Evolutionary conservation across 257 asterid species (phyloP).

Genomic region (Thymus quinquecostatus): DNA sequence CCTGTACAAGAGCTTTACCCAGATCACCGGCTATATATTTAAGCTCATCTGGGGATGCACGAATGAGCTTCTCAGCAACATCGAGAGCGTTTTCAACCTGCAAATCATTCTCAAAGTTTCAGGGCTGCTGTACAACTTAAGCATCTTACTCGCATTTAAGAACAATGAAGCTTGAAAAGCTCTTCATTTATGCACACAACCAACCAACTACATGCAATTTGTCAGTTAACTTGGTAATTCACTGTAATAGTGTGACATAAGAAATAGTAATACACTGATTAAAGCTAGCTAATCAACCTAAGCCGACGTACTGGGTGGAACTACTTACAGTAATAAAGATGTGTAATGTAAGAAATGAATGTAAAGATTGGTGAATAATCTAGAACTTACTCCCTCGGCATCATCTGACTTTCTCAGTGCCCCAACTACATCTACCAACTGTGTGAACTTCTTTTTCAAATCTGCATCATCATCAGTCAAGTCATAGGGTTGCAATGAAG

Average conservation of each 20-base stretch:
- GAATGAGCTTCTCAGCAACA: conserved; percentile 83
- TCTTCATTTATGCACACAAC: conserved; percentile 23
- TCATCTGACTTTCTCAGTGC: conserved; percentile 92
- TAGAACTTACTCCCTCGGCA: conserved; percentile 81
- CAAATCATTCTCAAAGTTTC: conserved; percentile 27
- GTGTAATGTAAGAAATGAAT: conserved; percentile 15
- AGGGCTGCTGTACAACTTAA: conserved; percentile 20
- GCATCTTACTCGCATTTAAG: conserved; percentile 14
- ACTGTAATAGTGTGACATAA: conserved; percentile 7
- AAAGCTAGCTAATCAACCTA: conserved; percentile 26
- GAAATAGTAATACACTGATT: conserved; percentile 10
- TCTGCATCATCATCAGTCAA: conserved; percentile 83
- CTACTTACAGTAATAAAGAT: conserved; percentile 28
- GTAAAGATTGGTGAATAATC: conserved; percentile 19
- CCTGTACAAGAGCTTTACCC: conserved; percentile 71
- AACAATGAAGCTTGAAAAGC: conserved; percentile 14
- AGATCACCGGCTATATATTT: conserved; percentile 76
- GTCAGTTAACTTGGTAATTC: conserved; percentile 16
- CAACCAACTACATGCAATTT: conserved; percentile 8
- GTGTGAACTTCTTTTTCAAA: conserved; percentile 70
- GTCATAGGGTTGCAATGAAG: conserved; percentile 85
- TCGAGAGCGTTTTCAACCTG: conserved; percentile 94
- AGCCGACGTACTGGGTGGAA: conserved; percentile 14
- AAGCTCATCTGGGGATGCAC: conserved; percentile 96
- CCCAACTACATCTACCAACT: conserved; percentile 90